Percentiles rank a stretch among this genome's conserved stretches.
phyloP scores from a whole-genome alignment of 2,329 filamentous ascomycete species.

The Ramichloridium luteum region DNA sequence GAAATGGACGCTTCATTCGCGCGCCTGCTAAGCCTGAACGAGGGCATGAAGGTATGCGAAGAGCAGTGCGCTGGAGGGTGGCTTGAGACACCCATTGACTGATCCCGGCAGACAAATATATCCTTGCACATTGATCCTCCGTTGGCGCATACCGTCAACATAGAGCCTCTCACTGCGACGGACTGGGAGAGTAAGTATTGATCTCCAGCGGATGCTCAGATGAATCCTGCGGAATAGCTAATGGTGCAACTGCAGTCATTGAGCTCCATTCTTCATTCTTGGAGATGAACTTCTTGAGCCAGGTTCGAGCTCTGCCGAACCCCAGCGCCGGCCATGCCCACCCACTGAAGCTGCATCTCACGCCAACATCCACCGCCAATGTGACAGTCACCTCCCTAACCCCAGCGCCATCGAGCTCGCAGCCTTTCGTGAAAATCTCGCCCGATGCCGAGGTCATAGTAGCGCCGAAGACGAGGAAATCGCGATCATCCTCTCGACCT shows the following conservation, averaged over 20 bases:
- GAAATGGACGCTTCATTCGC: conserved; percentile 84
- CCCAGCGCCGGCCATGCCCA: conserved; percentile 53
- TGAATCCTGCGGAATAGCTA: neutral
- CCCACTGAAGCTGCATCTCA: conserved; percentile 81
- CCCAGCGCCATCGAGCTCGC: conserved; percentile 54
- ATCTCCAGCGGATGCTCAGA: neutral
- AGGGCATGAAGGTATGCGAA: conserved; percentile 77
- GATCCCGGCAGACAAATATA: conserved; percentile 40
- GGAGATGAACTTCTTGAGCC: conserved; percentile 82
- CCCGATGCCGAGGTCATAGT: conserved; percentile 95
- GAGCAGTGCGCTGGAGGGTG: conserved; percentile 33
- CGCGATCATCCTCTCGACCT: conserved; percentile 35
- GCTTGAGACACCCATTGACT: conserved; percentile 27
- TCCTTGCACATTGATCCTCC: conserved; percentile 79
- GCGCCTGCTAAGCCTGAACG: conserved; percentile 59
- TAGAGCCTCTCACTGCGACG: conserved; percentile 85
- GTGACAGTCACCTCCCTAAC: conserved; percentile 76
- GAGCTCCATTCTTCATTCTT: conserved; percentile 93
- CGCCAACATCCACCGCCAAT: conserved; percentile 88
- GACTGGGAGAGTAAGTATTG: conserved; percentile 86
- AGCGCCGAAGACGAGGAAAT: conserved; percentile 72
- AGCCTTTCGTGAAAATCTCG: conserved; percentile 80
- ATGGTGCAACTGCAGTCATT: conserved; percentile 47
- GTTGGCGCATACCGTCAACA: conserved; percentile 84
- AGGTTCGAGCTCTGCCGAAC: conserved; percentile 88